A percentile compares a stretch with the other conserved stretches of the same genome.
Conservation (phyloP, 1,139 yeast species). For the Neolecta irregularis region DNA sequence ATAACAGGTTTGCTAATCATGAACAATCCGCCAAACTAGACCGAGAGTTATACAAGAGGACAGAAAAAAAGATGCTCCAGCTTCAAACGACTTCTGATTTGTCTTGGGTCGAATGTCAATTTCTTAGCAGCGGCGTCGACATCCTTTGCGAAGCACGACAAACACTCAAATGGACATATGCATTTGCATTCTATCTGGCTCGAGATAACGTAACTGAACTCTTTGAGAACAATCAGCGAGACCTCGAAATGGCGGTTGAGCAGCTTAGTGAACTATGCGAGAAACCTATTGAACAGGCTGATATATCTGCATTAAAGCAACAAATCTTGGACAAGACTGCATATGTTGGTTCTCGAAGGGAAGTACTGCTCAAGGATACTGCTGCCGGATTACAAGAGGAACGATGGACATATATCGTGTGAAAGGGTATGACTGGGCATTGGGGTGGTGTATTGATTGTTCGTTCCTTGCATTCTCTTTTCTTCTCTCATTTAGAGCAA, state of each 20-base stretch:
- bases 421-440: conserved; percentile 10
- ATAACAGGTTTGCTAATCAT: conserved; percentile 61
- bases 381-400: conserved; percentile 24
- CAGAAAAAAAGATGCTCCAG: conserved; percentile 48
- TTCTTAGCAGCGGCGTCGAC: conserved; percentile 55
- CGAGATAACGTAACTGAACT: conserved; percentile 32
- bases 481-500: too few species aligned
- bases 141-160: conserved; percentile 53
- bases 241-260: conserved; percentile 61
- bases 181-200: conserved; percentile 55
- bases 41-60: conserved; percentile 41
- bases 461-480: too few species aligned
- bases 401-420: conserved; percentile 22
- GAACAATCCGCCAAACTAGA: conserved; percentile 68
- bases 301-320: conserved; percentile 22
- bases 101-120: conserved; percentile 86
- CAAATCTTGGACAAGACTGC: conserved; percentile 25
- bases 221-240: conserved; percentile 62
- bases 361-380: conserved; percentile 24
- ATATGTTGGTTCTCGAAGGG: conserved; percentile 25
- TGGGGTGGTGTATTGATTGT: conserved; percentile 2
- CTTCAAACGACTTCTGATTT: conserved; percentile 50
- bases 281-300: conserved; percentile 20
- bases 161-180: conserved; percentile 82
- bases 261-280: conserved; percentile 55